Base-by-base conservation (phyloP, 345 rosid species). In the Eucalyptus rudis region DNA sequence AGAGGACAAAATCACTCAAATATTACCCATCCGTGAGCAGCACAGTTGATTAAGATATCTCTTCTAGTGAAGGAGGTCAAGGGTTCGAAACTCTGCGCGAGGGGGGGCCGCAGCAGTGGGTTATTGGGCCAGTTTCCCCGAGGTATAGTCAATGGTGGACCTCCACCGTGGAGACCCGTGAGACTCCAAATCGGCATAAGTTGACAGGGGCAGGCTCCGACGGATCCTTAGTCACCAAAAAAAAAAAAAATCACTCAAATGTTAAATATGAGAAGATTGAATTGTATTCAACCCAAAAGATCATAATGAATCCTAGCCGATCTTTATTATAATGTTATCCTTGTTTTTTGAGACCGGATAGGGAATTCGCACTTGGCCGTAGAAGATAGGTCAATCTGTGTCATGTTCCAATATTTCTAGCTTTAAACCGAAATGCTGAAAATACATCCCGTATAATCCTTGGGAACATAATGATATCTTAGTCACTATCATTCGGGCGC, bases 51-150 rank as follows among this genome's bases (percentile, higher is more conserved):
- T 50, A 15, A 50, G 17, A 50, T 50, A 5, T 50, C 7, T 50
- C 52, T 7, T 50, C 19, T 1, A 50, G 0, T 3, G 7, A 50
- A 50, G 7, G 52, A 50, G 7, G 19, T 50, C 19, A 50, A 50
- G 3, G 7, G 19, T 6, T 50, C 7, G 7, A 50, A 50, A 33
- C 36, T 33, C 36, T 33, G 36, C 36, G 36, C 36, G 36, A n/a
- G n/a, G 7, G 7, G 7, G 0, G 52, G 52, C 1, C 0, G 0
- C 7, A 1, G 17, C 1, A 3, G 3, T 15, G 19, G 7, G 52
- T 50, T 50, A 7, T 1, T 50, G 7, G 0, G 52, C 19, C 52
- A 50, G 1, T 50, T 50, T 50, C 52, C 52, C 0, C 7, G 1
- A 50, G 19, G 52, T 15, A 50, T 50, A 50, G 19, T 50, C 3